phyloP scores from a whole-genome alignment of 257 asterid species.

The Nicotiana tabacum region DNA sequence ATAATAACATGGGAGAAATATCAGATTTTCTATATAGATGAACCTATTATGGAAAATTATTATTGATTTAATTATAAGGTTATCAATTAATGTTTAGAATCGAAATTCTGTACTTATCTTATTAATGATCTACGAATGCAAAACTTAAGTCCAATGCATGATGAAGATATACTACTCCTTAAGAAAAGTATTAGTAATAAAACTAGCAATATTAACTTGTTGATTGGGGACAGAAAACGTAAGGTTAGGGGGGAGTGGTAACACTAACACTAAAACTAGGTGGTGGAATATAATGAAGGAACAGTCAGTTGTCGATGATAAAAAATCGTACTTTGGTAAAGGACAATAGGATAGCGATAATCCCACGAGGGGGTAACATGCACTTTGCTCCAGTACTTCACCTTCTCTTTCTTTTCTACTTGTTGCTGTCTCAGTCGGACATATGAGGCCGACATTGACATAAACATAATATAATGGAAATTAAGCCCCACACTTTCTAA shows the following conservation, averaged over 20 bases:
- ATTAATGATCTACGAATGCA: no score
- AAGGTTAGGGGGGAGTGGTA: slow-evolving; percentile 28
- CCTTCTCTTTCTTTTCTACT: slow-evolving; percentile 11
- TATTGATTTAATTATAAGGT: background rate
- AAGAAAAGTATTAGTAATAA: no score
- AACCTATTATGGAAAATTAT: background rate
- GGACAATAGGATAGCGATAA: slow-evolving; percentile 25
- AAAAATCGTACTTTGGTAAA: slow-evolving; percentile 23
- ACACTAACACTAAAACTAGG: background rate
- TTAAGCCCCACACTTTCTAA: slow-evolving; percentile 31
- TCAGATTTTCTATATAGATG: background rate
- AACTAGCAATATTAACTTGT: no score
- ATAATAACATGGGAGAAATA: background rate
- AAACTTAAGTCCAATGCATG: no score
- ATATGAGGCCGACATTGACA: slow-evolving; percentile 25
- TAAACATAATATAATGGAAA: background rate
- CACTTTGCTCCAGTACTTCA: slow-evolving; percentile 16
- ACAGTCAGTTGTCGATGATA: slow-evolving; percentile 19
- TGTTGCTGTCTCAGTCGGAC: slow-evolving; percentile 18
- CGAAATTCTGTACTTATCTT: background rate
- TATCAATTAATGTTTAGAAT: background rate
- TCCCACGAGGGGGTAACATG: slow-evolving; percentile 79
- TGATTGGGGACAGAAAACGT: background rate
- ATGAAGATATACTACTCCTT: no score
- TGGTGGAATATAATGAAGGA: background rate